These are phyloP conservation scores for Pseudophaeomoniella oleicola DNA, from an alignment of 2,329 filamentous ascomycete genomes.

Conservation along the genomic window DNA sequence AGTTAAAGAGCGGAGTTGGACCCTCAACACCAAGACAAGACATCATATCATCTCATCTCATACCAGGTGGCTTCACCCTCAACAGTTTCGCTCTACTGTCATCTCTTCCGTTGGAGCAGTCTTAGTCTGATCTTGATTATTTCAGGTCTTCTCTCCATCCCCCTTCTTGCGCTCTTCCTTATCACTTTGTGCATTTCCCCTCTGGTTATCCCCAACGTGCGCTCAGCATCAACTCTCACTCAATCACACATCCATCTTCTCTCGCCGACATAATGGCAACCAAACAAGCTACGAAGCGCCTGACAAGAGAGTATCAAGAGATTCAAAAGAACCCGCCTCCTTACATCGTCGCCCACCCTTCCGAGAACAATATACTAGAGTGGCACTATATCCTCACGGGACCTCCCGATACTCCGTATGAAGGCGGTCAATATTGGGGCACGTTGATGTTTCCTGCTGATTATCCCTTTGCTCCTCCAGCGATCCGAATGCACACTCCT, in stretches of 20 bases:
- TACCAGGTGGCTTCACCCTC: too few species aligned
- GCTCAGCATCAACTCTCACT: not conserved
- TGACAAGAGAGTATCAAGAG: slow-evolving; percentile 49
- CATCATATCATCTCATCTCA: too few species aligned
- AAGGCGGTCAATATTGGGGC: slow-evolving; percentile 95
- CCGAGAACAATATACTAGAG: slow-evolving; percentile 84
- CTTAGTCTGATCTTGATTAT: too few species aligned
- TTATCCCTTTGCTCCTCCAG: slow-evolving; percentile 92
- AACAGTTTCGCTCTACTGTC: too few species aligned
- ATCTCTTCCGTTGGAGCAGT: too few species aligned
- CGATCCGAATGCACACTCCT: slow-evolving; percentile 98
- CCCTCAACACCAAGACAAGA: too few species aligned
- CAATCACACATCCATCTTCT: not conserved
- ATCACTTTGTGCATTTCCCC: too few species aligned
- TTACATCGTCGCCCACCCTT: slow-evolving; percentile 79
- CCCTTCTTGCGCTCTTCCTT: too few species aligned
- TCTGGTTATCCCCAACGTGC: too few species aligned
- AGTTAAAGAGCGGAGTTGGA: too few species aligned
- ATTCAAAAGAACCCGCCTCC: slow-evolving; percentile 67
- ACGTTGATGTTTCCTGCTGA: slow-evolving; percentile 89
- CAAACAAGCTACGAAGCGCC: slow-evolving; percentile 56
- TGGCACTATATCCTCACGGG: slow-evolving; percentile 45
- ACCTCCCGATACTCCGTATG: slow-evolving; percentile 84
- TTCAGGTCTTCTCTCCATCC: slow-evolving; percentile 7
- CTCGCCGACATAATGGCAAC: slow-evolving; percentile 47